Percentiles rank a stretch among this genome's conserved stretches.
Conservation (phyloP, 495 filamentous ascomycete genomes). For the Lentithecium fluviatile region DNA sequence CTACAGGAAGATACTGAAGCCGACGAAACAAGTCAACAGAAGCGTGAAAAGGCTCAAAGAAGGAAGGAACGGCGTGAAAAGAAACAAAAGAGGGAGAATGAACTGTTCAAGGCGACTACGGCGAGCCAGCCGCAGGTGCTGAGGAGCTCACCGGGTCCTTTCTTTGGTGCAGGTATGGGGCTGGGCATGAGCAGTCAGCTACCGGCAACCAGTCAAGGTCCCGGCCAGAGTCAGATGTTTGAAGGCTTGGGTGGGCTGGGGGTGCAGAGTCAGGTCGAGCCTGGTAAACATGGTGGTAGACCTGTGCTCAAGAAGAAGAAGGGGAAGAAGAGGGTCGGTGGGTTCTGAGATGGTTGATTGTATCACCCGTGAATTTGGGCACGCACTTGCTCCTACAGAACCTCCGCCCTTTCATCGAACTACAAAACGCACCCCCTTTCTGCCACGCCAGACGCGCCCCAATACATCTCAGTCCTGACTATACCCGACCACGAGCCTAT, state of each 20-base stretch:
- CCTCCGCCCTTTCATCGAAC: no score
- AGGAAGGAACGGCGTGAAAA: slow-evolving; percentile 13
- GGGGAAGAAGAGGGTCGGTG: slow-evolving; percentile 33
- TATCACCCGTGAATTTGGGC: no score
- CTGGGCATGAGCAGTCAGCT: slow-evolving; percentile 15
- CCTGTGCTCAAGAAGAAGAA: slow-evolving; percentile 42
- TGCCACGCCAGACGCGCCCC: no score
- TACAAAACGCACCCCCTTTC: no score
- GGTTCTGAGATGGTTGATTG: slow-evolving; percentile 26
- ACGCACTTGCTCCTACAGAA: no score
- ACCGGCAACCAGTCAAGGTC: neutral
- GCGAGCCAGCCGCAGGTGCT: slow-evolving; percentile 9
- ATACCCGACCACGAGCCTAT: no score
- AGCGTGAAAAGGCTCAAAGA: slow-evolving; percentile 1
- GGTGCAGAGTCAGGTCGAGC: slow-evolving; percentile 40
- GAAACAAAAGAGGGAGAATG: slow-evolving; percentile 18
- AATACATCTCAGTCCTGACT: no score
- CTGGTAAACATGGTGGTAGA: slow-evolving; percentile 39
- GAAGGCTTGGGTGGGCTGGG: slow-evolving; percentile 17
- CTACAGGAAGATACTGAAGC: slow-evolving; percentile 9
- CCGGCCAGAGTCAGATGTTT: slow-evolving; percentile 27
- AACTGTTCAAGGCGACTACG: neutral
- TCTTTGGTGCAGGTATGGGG: slow-evolving; percentile 4
- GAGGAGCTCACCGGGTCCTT: slow-evolving; percentile 18
- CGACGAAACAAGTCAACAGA: neutral